A percentile compares a stretch with the other conserved stretches of the same genome.
phyloP scores from a whole-genome alignment of 768 basidiomycete species.

The Pulveroboletus sp. region DNA sequence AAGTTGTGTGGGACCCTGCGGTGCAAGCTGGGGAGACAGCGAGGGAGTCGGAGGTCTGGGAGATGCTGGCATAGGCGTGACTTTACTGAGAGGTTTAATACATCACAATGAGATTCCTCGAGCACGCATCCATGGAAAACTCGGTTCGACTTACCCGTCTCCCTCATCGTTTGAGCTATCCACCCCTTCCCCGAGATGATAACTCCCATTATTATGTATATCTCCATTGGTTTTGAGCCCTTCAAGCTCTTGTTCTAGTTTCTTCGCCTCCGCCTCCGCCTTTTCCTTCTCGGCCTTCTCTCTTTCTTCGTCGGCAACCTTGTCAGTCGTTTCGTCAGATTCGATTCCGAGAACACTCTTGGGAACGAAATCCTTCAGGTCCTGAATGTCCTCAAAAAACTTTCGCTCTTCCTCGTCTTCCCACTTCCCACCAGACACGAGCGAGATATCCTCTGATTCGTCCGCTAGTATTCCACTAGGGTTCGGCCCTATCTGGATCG shows the following conservation, averaged over 20 bases:
- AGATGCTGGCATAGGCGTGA: slow-evolving; percentile 66
- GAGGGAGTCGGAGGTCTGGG: slow-evolving; percentile 59
- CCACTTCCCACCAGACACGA: slow-evolving; percentile 79
- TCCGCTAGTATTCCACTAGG: slow-evolving; percentile 40
- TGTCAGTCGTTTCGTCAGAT: slow-evolving; percentile 36
- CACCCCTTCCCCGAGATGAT: slow-evolving; percentile 2
- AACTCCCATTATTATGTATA: slow-evolving; percentile 18
- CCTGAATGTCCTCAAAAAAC: slow-evolving; percentile 91
- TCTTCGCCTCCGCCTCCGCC: slow-evolving; percentile 60
- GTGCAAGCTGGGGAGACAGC: slow-evolving; percentile 64
- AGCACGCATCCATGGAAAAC: neutral
- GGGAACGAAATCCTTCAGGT: slow-evolving; percentile 89
- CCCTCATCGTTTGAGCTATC: slow-evolving; percentile 27
- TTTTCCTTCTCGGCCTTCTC: slow-evolving; percentile 52
- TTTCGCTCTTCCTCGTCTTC: slow-evolving; percentile 94
- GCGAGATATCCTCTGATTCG: slow-evolving; percentile 51
- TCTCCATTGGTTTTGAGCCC: slow-evolving; percentile 45
- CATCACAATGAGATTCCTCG: slow-evolving; percentile 36
- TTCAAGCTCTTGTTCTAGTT: slow-evolving; percentile 74
- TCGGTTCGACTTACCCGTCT: slow-evolving; percentile 20
- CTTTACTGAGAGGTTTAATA: slow-evolving; percentile 31
- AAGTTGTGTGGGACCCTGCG: slow-evolving; percentile 90
- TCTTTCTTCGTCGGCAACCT: slow-evolving; percentile 39
- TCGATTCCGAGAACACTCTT: slow-evolving; percentile 77
- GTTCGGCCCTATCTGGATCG: slow-evolving; percentile 67